These are phyloP conservation scores for Podila horticola DNA, from an alignment of 192 early-diverging fungal species.

Conservation along the genomic window DNA sequence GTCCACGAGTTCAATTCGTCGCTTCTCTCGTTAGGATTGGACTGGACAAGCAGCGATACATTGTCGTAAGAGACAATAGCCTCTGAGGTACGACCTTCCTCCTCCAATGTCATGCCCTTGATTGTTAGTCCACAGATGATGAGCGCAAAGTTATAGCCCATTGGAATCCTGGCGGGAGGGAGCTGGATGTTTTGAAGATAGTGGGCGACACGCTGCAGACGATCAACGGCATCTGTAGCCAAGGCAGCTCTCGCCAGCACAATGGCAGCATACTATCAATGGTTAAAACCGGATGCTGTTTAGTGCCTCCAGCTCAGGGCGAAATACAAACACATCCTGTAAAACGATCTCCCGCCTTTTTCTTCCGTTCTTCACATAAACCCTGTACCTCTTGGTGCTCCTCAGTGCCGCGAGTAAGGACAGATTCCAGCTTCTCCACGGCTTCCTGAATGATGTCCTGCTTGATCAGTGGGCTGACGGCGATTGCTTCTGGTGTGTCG, in stretches of 20 bases:
- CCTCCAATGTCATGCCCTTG: slow-evolving; percentile 66
- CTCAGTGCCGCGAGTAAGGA: slow-evolving; percentile 16
- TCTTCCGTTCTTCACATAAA: not conserved
- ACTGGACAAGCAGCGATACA: slow-evolving; percentile 53
- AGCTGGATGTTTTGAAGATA: slow-evolving; percentile 54
- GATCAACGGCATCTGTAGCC: slow-evolving; percentile 42
- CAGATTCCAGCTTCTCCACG: slow-evolving; percentile 16
- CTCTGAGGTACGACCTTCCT: slow-evolving; percentile 51
- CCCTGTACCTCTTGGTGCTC: slow-evolving; percentile 18
- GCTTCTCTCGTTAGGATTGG: slow-evolving; percentile 53
- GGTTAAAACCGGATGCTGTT: not conserved
- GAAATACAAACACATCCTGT: not conserved
- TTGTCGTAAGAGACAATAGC: slow-evolving; percentile 67
- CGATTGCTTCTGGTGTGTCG: slow-evolving; percentile 19
- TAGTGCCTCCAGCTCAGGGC: not conserved
- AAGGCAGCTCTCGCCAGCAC: slow-evolving; percentile 40
- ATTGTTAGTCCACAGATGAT: slow-evolving; percentile 68
- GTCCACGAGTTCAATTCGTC: slow-evolving; percentile 74
- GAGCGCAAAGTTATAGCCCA: slow-evolving; percentile 73
- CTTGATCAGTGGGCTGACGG: slow-evolving; percentile 12
- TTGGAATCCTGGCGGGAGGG: slow-evolving; percentile 43
- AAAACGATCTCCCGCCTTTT: not conserved
- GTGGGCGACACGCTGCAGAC: slow-evolving; percentile 42
- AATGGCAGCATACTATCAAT: slow-evolving; percentile 37
- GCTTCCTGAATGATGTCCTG: slow-evolving; percentile 12